Percentiles rank a stretch among this genome's conserved stretches.
phyloP scores from a whole-genome alignment of 2,329 filamentous ascomycete species.

The Epichloe amarillans region DNA sequence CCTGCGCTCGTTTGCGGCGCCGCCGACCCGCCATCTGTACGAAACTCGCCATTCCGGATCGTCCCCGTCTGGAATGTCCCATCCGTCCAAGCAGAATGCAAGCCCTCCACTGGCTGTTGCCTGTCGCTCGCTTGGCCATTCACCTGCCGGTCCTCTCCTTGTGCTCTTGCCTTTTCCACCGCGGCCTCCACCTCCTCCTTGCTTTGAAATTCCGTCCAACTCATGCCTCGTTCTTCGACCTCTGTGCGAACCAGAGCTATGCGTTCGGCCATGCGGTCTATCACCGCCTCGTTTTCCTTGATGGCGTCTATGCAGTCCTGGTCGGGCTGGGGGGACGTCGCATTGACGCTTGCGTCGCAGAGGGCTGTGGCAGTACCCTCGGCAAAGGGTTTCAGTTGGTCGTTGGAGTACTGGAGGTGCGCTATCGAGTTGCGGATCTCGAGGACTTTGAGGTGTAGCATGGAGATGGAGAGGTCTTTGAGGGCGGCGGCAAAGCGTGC shows the following conservation, averaged over 20 bases:
- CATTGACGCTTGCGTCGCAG: slow-evolving; percentile 7
- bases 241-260: slow-evolving; percentile 51
- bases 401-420: slow-evolving; percentile 62
- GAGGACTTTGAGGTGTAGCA: slow-evolving; percentile 60
- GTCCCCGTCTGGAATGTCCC: slow-evolving; percentile 50
- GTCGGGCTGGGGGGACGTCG: slow-evolving; percentile 31
- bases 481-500: slow-evolving; percentile 54
- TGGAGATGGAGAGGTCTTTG: slow-evolving; percentile 48
- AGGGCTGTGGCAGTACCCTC: slow-evolving; percentile 29
- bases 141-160: not conserved
- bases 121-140: not conserved
- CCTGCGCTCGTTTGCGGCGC: slow-evolving; percentile 5
- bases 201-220: slow-evolving; percentile 43
- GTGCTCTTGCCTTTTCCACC: slow-evolving; percentile 10
- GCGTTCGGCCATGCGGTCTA: slow-evolving; percentile 53
- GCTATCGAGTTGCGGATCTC: slow-evolving; percentile 64
- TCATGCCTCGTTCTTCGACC: slow-evolving; percentile 43
- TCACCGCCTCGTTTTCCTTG: slow-evolving; percentile 55
- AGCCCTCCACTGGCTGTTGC: slow-evolving; percentile 2
- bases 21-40: slow-evolving; percentile 24
- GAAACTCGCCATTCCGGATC: slow-evolving; percentile 36
- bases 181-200: slow-evolving; percentile 29
- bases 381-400: slow-evolving; percentile 56
- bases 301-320: slow-evolving; percentile 63
- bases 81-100: slow-evolving; percentile 42